Percentiles rank a stretch among this genome's conserved stretches.
Conservation (phyloP, 176 grass and related monocot species). For the Hsuehochloa calcarea region DNA sequence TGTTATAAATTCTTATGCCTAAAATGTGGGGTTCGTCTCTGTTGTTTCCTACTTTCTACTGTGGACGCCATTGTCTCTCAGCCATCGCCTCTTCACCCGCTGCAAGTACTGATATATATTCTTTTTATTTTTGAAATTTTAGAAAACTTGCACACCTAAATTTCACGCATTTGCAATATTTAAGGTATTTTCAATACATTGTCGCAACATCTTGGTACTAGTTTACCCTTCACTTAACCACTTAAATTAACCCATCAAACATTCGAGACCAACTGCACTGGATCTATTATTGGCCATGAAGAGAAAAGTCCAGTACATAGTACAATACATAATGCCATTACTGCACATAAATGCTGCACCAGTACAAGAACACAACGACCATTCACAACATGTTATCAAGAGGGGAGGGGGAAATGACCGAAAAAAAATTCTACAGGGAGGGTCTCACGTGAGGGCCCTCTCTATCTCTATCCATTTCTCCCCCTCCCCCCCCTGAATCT, state of each 20-base stretch:
- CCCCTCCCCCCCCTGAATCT: too few relatives aligned
- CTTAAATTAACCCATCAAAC: neutral
- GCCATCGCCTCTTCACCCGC: neutral
- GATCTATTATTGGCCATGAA: neutral
- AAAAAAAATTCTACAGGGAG: too few relatives aligned
- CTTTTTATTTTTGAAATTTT: neutral
- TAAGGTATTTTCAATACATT: neutral
- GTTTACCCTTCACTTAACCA: neutral
- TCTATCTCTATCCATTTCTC: too few relatives aligned
- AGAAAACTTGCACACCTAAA: neutral
- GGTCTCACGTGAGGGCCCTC: too few relatives aligned
- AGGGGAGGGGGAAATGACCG: too few relatives aligned
- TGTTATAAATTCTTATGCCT: neutral
- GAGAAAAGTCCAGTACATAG: neutral
- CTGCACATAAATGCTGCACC: neutral
- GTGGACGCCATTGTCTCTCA: neutral
- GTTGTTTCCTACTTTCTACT: neutral
- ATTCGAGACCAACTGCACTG: neutral
- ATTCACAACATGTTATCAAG: too few relatives aligned
- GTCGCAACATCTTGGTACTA: neutral
- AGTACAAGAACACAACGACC: too few relatives aligned
- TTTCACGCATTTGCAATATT: neutral
- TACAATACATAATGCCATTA: neutral
- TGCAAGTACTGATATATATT: neutral
- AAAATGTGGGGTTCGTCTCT: neutral